Evolutionary conservation across 805 yeast genomes (phyloP).

Genomic region (Saccharomycopsis oosterbeekiorum): DNA sequence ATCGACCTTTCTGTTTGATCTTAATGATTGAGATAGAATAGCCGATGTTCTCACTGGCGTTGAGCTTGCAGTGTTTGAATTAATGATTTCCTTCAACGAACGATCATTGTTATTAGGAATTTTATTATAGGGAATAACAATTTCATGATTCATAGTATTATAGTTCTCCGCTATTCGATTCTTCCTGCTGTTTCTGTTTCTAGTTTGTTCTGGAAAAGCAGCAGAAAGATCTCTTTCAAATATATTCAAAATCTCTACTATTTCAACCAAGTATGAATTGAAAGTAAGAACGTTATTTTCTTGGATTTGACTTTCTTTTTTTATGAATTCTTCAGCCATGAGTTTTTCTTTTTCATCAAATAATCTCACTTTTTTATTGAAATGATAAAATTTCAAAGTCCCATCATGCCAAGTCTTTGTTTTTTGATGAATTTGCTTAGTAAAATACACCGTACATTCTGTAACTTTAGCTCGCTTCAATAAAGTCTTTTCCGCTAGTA

Average conservation of each 20-base stretch:
- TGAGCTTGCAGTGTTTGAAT: not conserved
- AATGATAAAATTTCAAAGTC: constrained; percentile 33
- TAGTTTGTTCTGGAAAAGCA: constrained; percentile 9
- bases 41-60: not conserved
- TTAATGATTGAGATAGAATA: no score
- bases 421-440: constrained; percentile 36
- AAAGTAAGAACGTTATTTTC: constrained; percentile 20
- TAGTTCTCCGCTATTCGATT: not conserved
- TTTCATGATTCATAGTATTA: not conserved
- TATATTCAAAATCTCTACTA: constrained; percentile 26
- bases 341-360: constrained; percentile 26
- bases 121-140: no score
- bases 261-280: constrained; percentile 25
- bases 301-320: constrained; percentile 20
- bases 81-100: not conserved
- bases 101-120: not conserved
- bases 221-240: constrained; percentile 32
- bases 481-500: not conserved
- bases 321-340: constrained; percentile 29
- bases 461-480: constrained; percentile 32
- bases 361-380: constrained; percentile 39
- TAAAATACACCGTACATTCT: constrained; percentile 38
- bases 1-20: no score
- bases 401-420: constrained; percentile 48
- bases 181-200: not conserved